Base-by-base conservation (phyloP, 495 filamentous ascomycete genomes). In the Hyaloscypha bicolor region DNA sequence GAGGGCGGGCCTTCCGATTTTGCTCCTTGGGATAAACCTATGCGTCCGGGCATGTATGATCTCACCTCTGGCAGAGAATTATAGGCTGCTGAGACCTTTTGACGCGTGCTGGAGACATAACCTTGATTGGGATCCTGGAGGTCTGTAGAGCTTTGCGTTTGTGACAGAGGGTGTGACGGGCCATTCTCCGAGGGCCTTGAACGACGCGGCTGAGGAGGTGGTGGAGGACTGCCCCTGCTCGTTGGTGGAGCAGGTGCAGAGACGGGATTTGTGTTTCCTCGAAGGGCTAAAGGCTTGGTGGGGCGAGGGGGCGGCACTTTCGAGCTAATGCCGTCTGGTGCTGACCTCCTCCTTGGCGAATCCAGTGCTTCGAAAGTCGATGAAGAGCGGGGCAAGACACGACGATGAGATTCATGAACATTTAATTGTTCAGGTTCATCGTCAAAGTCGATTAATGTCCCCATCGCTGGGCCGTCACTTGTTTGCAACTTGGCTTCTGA, bases 241-340 rank as follows among this genome's bases (percentile, higher is more conserved):
- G 22, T 14, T 14, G 25, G n/a, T 39, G 55, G 21, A 22, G 69
- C 37, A 4, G 58, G 19, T 9, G 71, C 72, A 6, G 66, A 53
- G 3, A 62, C 68, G 33, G 62, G 67, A 30, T 63, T 63, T 25
- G 69, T 16, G 61, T 77, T 51, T 53, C 81, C 82, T 39, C 89
- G 85, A 9, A 93, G 75, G 6, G 88, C 79, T 6, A 80, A 78
- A n/a, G 91, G 90, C 72, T 93, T 93, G 9, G 81, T 79, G 1
- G 91, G 90, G 55, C 85, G 86, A 3, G 82, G 83, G 0, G 89
- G 90, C 11, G 86, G 85, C 37, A 73, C 70, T 67, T 63, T 71
- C 48, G 78, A 80, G 3, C 75, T 68, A 53, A 29, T 58, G 42
- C 42, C 16, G 56, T 67, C 66, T 59, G 74, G 65, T 14, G 51